These are phyloP conservation scores for Phylloporus sp. DNA, from an alignment of 768 basidiomycete genomes.

Conservation along the genomic window DNA sequence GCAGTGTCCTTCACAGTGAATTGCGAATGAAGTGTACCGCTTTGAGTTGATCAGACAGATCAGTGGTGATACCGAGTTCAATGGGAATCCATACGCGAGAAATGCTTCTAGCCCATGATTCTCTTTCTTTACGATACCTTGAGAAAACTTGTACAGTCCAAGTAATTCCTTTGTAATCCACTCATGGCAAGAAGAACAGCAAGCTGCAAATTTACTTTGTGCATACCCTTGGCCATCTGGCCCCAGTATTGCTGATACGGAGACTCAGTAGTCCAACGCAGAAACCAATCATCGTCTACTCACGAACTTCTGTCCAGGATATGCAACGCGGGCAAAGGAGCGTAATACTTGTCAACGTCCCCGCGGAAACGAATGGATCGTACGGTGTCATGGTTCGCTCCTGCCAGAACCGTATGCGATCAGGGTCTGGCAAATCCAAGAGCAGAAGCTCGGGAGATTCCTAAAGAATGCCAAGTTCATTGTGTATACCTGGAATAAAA, in stretches of 20 bases:
- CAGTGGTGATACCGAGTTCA: neutral
- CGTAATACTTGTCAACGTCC: constrained; percentile 11
- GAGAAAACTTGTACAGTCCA: constrained; percentile 37
- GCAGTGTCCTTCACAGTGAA: constrained; percentile 9
- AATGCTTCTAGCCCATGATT: constrained; percentile 5
- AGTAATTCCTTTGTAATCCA: constrained; percentile 39
- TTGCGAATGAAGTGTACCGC: constrained; percentile 34
- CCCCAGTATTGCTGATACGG: constrained; percentile 36
- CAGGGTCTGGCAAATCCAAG: constrained; percentile 1
- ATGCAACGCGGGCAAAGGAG: constrained; percentile 31
- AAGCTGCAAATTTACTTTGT: constrained; percentile 36
- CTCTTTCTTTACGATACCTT: constrained; percentile 27
- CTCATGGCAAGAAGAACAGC: constrained; percentile 35
- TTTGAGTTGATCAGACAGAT: constrained; percentile 2
- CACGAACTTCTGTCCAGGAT: constrained; percentile 17
- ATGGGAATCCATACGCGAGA: constrained; percentile 29
- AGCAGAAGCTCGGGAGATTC: constrained; percentile 1
- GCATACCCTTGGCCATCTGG: constrained; percentile 42
- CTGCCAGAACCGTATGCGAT: constrained; percentile 1
- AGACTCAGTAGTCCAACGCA: neutral
- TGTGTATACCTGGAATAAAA: neutral
- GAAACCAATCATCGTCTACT: constrained; percentile 1
- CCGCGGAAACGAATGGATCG: constrained; percentile 26
- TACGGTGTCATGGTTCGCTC: constrained; percentile 2
- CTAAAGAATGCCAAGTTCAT: neutral